Conservation (phyloP, 2,329 filamentous ascomycete species). For the Tetracladium maxilliforme region DNA sequence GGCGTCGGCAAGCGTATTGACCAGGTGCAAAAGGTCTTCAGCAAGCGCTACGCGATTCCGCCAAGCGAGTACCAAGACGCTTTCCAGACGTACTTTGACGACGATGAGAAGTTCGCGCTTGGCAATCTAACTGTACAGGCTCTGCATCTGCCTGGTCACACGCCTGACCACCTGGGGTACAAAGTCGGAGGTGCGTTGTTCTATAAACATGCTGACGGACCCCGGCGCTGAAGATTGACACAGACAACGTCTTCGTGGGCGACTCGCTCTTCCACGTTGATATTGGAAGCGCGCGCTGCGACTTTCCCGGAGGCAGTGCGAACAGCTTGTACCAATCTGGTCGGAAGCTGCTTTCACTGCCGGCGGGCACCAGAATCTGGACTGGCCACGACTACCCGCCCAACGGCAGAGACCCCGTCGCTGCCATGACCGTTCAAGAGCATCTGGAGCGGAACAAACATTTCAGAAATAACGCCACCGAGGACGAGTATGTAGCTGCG, state of each 20-base stretch:
- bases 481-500: slow-evolving; percentile 26
- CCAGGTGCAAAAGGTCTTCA: slow-evolving; percentile 32
- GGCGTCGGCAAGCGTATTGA: slow-evolving; percentile 39
- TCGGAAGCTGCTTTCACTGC: slow-evolving; percentile 22
- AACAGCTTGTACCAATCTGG: slow-evolving; percentile 25
- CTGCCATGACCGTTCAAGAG: slow-evolving; percentile 19
- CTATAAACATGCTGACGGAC: not conserved
- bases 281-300: slow-evolving; percentile 33
- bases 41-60: slow-evolving; percentile 27
- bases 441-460: slow-evolving; percentile 30
- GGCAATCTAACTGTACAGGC: slow-evolving; percentile 27
- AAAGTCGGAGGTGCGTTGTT: slow-evolving; percentile 25
- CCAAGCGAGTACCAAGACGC: slow-evolving; percentile 22
- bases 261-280: slow-evolving; percentile 35
- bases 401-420: slow-evolving; percentile 7
- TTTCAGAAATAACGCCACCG: slow-evolving; percentile 20
- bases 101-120: slow-evolving; percentile 35
- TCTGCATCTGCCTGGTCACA: slow-evolving; percentile 41
- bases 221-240: not conserved
- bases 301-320: slow-evolving; percentile 35
- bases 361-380: slow-evolving; percentile 29
- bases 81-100: slow-evolving; percentile 35
- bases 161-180: slow-evolving; percentile 43
- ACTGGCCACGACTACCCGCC: slow-evolving; percentile 37
- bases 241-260: slow-evolving; percentile 27